Base-by-base conservation (phyloP, 1,139 yeast species). In the Hyphopichia fennica region DNA sequence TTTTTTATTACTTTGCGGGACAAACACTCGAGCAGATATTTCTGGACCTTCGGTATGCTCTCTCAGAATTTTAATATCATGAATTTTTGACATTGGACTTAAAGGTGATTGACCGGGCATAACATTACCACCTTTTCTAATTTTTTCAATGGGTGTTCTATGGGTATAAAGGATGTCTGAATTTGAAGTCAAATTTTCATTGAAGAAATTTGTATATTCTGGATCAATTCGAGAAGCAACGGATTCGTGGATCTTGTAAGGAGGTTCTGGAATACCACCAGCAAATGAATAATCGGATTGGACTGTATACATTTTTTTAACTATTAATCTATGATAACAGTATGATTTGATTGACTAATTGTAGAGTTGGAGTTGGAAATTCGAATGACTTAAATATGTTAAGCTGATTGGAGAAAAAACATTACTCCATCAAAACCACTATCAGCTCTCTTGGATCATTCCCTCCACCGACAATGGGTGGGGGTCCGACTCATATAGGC, bases 111-210 rank as follows among this genome's bases (percentile, higher is more conserved):
- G 76, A 7, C 77, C 77, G 0, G 77, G 77, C 46, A 72, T 67
- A n/a, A 70, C 72, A 43, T 69, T 71, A 1, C 79, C 79, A n/a
- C 70, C 73, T 1, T 60, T 61, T 46, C 75, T 60, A 16, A 69
- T 57, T 17, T 49, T 50, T 2, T 55, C 60, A 43, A 74, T 58
- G 7, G 77, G 77, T 9, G 56, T 58, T 42, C 73, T 57, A 45
- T 73, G 75, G 13, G 77, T 72, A 48, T 67, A 72, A 22, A 71
- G 52, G 33, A 73, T 60, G 42, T 59, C 62, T 16, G 71, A 63
- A 32, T 62, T 56, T 29, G 56, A 44, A 23, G 58, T 48, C 45
- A 74, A 52, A 37, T 59, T 44, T 25, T 54, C 44, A 35, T 62
- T 52, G 57, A 63, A 70, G 46, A 70, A 71, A 18, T 60, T 52